Base-by-base conservation (phyloP, 148 eudicot species). In the Camellia sinensis region DNA sequence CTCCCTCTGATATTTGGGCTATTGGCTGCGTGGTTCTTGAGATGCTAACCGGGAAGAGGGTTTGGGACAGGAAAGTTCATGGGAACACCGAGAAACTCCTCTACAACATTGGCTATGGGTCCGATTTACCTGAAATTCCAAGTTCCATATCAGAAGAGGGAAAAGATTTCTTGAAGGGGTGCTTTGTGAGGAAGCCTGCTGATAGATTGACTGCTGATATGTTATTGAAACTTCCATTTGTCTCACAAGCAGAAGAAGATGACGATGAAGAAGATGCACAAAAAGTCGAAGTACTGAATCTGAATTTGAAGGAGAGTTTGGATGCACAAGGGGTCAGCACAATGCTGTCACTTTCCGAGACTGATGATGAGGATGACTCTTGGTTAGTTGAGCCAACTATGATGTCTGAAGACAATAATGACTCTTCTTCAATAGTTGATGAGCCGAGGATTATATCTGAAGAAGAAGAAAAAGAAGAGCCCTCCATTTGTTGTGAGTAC, bases 21-120 rank as follows among this genome's bases (percentile, higher is more conserved):
- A n/a, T 82, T 57, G 89, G 89, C 0, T 87, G 89, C 72, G 75
- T 83, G 15, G 87, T 87, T 22, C 71, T 82, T 1, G 82, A 87
- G 84, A 77, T 87, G 89, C 66, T 87, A 4, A 87, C 89, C 0
- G 83, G 86, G 45, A 82, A 80, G 67, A 41, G 82, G 17, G 79
- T 81, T 1, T 82, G 82, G 89, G 67, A 14, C 22, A 11, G 66
- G 70, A 57, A 75, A 5, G 37, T 78, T 3, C 74, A 79, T 12
- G 41, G 73, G 80, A 73, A 46, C 41, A 68, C 73, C 0, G 76
- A 85, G 5, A 80, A 80, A 41, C 48, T 82, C 21, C 22, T 80
- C 1, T 9, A 10, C 15, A 78, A 76, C 74, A 85, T 87, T 78
- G 80, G 82, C 52, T 69, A 66, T 21, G 77, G 74, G 43, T 50